Percentiles rank a stretch among this genome's conserved stretches.
Conservation (phyloP, 163 green algal species). For the Coccomyxa subellipsoidea region DNA sequence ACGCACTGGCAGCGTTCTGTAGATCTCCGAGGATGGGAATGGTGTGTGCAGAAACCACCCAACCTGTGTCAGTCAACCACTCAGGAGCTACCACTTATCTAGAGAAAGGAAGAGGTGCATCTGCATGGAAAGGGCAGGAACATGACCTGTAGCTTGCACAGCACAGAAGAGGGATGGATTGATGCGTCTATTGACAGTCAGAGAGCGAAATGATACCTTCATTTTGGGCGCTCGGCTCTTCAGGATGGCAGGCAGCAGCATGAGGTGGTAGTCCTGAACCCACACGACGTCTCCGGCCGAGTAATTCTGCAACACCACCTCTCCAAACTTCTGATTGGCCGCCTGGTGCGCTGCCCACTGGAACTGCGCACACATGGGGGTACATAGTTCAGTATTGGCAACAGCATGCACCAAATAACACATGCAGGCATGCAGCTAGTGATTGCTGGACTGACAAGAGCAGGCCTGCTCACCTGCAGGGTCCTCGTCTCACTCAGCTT, state of each 20-base stretch:
- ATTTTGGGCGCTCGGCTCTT: constrained; percentile 77
- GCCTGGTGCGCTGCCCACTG: constrained; percentile 93
- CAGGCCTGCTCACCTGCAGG: constrained; percentile 38
- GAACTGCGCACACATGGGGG: constrained; percentile 55
- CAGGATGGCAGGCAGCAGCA: constrained; percentile 93
- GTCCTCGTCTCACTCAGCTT: constrained; percentile 82
- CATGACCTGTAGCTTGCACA: too few relatives aligned
- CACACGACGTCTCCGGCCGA: constrained; percentile 83
- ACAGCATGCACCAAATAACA: not conserved
- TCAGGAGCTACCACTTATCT: not conserved
- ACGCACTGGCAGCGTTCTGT: constrained; percentile 90
- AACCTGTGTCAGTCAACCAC: too few relatives aligned
- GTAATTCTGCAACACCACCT: constrained; percentile 74
- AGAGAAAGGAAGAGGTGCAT: not conserved
- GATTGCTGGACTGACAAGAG: not conserved
- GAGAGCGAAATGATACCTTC: too few relatives aligned
- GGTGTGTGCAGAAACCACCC: constrained; percentile 97
- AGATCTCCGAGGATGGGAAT: constrained; percentile 97
- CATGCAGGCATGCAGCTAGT: not conserved
- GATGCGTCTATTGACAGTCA: too few relatives aligned
- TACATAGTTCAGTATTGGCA: too few relatives aligned
- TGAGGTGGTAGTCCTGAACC: constrained; percentile 99
- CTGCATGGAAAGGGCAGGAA: not conserved
- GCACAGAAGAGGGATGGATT: too few relatives aligned
- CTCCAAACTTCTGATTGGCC: constrained; percentile 28